Percentiles rank a stretch among this genome's conserved stretches.
Conservation (phyloP, 352 stramenopile species). For the Blastocystis hominis region DNA sequence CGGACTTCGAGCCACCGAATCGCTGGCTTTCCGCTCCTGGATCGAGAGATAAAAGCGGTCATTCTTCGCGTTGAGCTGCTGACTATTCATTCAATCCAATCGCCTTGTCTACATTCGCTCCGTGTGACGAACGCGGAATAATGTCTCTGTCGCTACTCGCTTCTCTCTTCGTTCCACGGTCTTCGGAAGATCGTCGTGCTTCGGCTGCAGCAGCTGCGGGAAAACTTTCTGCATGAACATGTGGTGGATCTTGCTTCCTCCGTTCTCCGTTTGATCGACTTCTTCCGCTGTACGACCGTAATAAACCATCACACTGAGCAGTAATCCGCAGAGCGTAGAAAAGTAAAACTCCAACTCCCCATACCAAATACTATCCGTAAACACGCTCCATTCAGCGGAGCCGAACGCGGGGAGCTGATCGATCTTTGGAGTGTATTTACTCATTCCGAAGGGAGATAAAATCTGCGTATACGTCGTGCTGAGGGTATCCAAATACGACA, state of each 20-base stretch:
- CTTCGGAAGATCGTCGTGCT: neutral
- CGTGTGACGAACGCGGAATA: constrained; percentile 2
- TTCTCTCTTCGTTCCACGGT: neutral
- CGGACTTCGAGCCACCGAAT: neutral
- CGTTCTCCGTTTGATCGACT: neutral
- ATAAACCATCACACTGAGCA: constrained; percentile 28
- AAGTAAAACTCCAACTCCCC: constrained; percentile 52
- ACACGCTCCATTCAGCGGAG: neutral
- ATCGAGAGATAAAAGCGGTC: neutral
- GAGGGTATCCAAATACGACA: constrained; percentile 2
- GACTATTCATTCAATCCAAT: neutral
- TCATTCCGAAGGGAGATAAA: neutral
- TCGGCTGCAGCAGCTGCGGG: neutral
- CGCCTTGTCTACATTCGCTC: neutral
- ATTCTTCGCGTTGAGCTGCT: neutral
- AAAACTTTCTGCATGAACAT: neutral
- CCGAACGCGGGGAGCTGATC: neutral
- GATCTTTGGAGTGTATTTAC: neutral
- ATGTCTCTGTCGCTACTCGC: neutral
- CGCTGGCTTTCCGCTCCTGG: neutral
- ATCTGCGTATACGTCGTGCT: neutral
- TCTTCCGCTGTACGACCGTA: constrained; percentile 43
- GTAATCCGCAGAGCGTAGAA: constrained; percentile 7
- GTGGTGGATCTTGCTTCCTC: neutral
- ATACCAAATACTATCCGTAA: constrained; percentile 23